These are phyloP conservation scores for Chaetomium strumarium DNA, from an alignment of 2,329 filamentous ascomycete genomes.

Conservation along the genomic window DNA sequence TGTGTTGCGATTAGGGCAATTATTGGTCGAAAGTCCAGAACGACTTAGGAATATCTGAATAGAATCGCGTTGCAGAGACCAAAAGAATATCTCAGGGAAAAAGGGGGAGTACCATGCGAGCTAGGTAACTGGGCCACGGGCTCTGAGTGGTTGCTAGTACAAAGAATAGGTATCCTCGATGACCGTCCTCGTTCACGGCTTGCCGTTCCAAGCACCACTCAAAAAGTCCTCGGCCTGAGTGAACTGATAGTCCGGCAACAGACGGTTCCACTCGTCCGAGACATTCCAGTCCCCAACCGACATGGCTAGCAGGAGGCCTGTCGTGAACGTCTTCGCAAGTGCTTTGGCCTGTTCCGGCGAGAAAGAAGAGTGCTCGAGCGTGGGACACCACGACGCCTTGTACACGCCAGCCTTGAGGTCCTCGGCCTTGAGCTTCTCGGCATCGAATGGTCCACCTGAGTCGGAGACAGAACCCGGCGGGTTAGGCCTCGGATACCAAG, in stretches of 20 bases:
- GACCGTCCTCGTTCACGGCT: not conserved
- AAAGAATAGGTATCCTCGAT: not conserved
- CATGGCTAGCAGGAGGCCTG: conserved; percentile 25
- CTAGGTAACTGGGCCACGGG: too few species aligned
- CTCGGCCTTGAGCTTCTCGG: conserved; percentile 29
- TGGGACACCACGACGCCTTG: conserved; percentile 25
- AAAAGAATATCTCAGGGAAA: too few species aligned
- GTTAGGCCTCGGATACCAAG: not conserved
- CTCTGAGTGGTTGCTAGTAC: too few species aligned
- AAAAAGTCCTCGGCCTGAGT: conserved; percentile 29
- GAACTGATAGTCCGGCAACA: conserved; percentile 33
- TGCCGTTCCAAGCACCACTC: conserved; percentile 23
- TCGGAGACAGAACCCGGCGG: not conserved
- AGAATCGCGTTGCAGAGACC: not conserved
- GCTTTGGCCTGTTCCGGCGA: conserved; percentile 24
- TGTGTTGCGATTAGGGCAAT: not conserved
- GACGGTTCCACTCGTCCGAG: conserved; percentile 31
- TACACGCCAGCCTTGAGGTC: conserved; percentile 28
- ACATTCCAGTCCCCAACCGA: conserved; percentile 24
- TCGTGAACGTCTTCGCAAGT: conserved; percentile 20
- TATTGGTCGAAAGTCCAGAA: not conserved
- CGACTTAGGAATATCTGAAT: not conserved
- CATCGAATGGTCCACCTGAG: conserved; percentile 25
- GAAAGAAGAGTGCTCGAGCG: conserved; percentile 27
- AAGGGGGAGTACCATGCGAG: too few species aligned